Evolutionary conservation across 225 moss, liverwort and hornwort genomes (phyloP).

Genomic region (Straminergon stramineum): DNA sequence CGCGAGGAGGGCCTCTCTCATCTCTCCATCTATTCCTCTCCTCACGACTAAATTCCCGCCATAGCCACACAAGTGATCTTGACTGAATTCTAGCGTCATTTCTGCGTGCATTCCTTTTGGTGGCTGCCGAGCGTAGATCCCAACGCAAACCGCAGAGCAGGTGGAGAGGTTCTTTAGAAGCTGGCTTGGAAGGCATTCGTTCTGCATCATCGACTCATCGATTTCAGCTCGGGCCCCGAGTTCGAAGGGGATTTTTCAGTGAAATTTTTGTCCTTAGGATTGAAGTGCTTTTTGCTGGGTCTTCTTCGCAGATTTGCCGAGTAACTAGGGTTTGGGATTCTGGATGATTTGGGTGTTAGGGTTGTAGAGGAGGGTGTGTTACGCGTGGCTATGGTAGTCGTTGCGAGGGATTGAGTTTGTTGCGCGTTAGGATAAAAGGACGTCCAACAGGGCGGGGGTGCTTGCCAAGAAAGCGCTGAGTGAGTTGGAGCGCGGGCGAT

Average conservation of each 20-base stretch:
- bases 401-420: constrained; percentile 1
- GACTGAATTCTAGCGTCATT: neutral
- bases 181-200: neutral
- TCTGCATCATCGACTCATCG: neutral
- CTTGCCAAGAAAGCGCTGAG: constrained; percentile 19
- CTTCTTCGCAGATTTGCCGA: neutral
- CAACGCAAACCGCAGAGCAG: neutral
- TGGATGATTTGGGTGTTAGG: neutral
- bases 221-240: neutral
- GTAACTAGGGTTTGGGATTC: constrained; percentile 1
- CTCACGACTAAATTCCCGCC: neutral
- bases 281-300: neutral
- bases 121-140: neutral
- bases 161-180: neutral
- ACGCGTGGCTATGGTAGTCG: neutral
- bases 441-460: neutral
- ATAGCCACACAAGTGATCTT: neutral
- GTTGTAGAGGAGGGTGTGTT: neutral
- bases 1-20: neutral
- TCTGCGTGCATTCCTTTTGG: neutral
- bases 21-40: neutral
- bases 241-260: neutral
- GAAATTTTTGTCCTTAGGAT: neutral
- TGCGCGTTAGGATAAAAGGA: neutral
- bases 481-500: constrained; percentile 27